Conservation (phyloP, 2,329 filamentous ascomycete species). For the Chrysoporthe deuterocubensis region DNA sequence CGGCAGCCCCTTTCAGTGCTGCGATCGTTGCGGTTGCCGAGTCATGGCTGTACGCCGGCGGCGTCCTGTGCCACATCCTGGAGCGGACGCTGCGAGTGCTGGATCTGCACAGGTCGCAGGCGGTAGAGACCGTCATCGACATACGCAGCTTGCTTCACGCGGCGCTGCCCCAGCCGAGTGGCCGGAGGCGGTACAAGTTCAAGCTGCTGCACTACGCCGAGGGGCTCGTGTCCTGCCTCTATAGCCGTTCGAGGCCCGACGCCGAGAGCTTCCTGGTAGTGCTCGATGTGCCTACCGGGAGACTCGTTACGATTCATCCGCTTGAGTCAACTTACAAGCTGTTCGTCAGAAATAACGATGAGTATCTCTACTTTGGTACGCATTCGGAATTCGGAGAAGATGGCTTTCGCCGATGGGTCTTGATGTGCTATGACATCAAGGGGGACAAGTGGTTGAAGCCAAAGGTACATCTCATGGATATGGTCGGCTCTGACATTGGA, state of each 20-base stretch:
- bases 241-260: constrained; percentile 45
- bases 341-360: constrained; percentile 67
- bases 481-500: constrained; percentile 68
- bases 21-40: constrained; percentile 63
- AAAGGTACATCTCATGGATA: constrained; percentile 57
- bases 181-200: constrained; percentile 49
- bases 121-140: constrained; percentile 59
- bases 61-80: constrained; percentile 66
- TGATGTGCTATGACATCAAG: constrained; percentile 57
- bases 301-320: constrained; percentile 45
- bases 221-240: constrained; percentile 61
- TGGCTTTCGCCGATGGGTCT: constrained; percentile 65
- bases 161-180: constrained; percentile 41
- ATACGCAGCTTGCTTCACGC: constrained; percentile 47
- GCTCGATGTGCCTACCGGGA: constrained; percentile 45
- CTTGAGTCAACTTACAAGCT: constrained; percentile 57
- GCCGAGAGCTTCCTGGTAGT: constrained; percentile 58
- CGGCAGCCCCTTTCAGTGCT: constrained; percentile 64
- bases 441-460: constrained; percentile 44
- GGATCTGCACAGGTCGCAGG: constrained; percentile 55
- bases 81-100: constrained; percentile 58
- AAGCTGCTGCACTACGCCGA: constrained; percentile 61
- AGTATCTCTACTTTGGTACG: constrained; percentile 69
- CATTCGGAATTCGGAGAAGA: constrained; percentile 58
- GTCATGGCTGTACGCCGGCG: constrained; percentile 65